Evolutionary conservation across 2,329 filamentous ascomycete species (phyloP), one percentile per base, ranked within the genome.

Genomic region (Aspergillus amoenus): DNA sequence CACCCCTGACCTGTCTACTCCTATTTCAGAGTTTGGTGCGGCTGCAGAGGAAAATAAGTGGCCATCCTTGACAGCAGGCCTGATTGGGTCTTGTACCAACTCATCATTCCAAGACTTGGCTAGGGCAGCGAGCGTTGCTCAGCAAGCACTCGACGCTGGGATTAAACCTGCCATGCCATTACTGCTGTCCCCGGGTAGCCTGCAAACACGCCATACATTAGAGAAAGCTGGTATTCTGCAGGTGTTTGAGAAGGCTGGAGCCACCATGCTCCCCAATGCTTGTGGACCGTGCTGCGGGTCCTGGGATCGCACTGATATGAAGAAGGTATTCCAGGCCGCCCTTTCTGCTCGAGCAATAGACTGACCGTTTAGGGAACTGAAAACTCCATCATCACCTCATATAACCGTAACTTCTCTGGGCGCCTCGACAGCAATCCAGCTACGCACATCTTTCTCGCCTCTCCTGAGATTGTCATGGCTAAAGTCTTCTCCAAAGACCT

Each of bases 331-430:
- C 92, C 70, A 99, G 97, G 93, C 62, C 94, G 99, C 80, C 83
- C 99, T 2, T 27, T 27, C 24, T 8, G 8, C 2, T 3, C 2
- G 24, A 8, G 7, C 7, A 9, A 27, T 9, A 27, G 7, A 30
- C 27, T 30, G 8, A 30, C 27, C 0, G 27, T 30, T 9, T 30
- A 30, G 27, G 27, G 27, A 30, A 11, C 27, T 3, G 27, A 30
- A 30, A 30, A 99, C 87, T 95, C 92, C 5, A 99, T 99, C 76
- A 83, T 99, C 75, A 97, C 93, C 45, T 97, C 94, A 24, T 99
- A 97, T 88, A 99, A 99, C 89, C 92, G 94, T 79, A 97, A 99
- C 87, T 97, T 99, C 83, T 97, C 93, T 60, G 93, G 93, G 65
- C 91, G 94, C 75, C 97, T 97, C 78, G 93, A 96, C 68, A 92